Evolutionary conservation across 192 early-diverging fungal species (phyloP).

Genomic region (Linnemannia hyalina): DNA sequence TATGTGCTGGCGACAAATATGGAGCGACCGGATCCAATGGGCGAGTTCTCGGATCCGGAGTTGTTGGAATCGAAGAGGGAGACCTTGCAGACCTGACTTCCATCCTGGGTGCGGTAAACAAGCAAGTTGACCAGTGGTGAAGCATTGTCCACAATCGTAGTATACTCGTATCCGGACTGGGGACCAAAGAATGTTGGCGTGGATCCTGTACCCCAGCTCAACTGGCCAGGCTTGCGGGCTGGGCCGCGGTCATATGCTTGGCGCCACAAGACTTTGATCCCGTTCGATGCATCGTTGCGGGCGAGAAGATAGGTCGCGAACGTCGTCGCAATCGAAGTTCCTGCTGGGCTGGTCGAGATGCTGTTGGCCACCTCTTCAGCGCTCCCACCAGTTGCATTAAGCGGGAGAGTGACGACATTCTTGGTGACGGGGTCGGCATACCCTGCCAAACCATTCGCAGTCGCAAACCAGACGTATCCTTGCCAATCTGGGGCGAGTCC

Average conservation of each 20-base stretch:
- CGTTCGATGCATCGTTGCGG: conserved; percentile 20
- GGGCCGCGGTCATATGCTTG: conserved; percentile 37
- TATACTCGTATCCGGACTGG: conserved; percentile 30
- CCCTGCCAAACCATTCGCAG: conserved; percentile 32
- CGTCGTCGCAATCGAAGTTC: conserved; percentile 29
- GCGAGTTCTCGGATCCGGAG: conserved; percentile 37
- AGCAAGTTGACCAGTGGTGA: conserved; percentile 39
- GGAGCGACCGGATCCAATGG: conserved; percentile 39
- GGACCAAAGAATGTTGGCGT: conserved; percentile 40
- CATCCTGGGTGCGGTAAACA: conserved; percentile 33
- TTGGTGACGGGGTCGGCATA: conserved; percentile 27
- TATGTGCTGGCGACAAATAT: conserved; percentile 28
- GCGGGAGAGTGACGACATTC: conserved; percentile 20
- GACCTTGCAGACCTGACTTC: conserved; percentile 34
- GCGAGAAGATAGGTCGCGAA: conserved; percentile 30
- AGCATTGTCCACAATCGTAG: conserved; percentile 35
- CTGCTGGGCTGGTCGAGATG: conserved; percentile 36
- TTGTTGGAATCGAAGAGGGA: conserved; percentile 30
- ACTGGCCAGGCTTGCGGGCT: conserved; percentile 34
- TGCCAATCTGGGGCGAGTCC: conserved; percentile 40
- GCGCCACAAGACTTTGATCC: conserved; percentile 29
- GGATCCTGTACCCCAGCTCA: conserved; percentile 41
- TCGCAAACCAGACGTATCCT: conserved; percentile 39
- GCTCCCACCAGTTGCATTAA: conserved; percentile 14
- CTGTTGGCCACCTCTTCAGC: conserved; percentile 30